These are phyloP conservation scores for Cladophialophora yegresii DNA, from an alignment of 2,329 filamentous ascomycete species.

Conservation along the genomic window DNA sequence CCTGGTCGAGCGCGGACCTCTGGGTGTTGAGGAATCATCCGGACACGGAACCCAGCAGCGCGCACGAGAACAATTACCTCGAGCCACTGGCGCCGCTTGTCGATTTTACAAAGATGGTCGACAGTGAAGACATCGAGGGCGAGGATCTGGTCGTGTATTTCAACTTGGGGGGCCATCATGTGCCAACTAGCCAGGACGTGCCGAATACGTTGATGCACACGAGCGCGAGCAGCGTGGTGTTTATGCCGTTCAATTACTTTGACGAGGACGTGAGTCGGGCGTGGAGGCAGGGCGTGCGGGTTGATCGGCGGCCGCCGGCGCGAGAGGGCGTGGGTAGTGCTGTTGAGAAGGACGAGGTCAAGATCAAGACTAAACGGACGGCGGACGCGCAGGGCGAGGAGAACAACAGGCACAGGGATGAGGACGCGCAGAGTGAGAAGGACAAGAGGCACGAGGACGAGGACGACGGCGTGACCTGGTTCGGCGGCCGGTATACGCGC, in stretches of 20 bases:
- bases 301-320: conserved; percentile 16
- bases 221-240: conserved; percentile 29
- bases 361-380: neutral
- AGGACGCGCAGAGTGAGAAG: neutral
- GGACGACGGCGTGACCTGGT: conserved; percentile 18
- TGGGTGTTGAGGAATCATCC: conserved; percentile 28
- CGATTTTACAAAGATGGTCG: conserved; percentile 27
- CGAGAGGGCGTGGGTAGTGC: too few species aligned
- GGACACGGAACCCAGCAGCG: conserved; percentile 24
- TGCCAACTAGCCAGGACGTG: conserved; percentile 48
- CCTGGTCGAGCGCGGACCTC: conserved; percentile 28
- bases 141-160: conserved; percentile 52
- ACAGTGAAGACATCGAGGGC: conserved; percentile 21
- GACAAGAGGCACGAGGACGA: neutral
- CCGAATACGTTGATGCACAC: conserved; percentile 41
- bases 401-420: neutral
- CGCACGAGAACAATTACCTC: conserved; percentile 27
- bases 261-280: conserved; percentile 24
- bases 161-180: conserved; percentile 57
- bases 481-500: conserved; percentile 21
- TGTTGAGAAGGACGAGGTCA: conserved; percentile 20
- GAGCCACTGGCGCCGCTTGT: conserved; percentile 22
- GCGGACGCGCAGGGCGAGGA: neutral
- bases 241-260: conserved; percentile 34
- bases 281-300: conserved; percentile 21